Evolutionary conservation across 129 eudicot species (phyloP), one percentile per base, ranked within the genome.

Genomic region (Calendula officinalis): DNA sequence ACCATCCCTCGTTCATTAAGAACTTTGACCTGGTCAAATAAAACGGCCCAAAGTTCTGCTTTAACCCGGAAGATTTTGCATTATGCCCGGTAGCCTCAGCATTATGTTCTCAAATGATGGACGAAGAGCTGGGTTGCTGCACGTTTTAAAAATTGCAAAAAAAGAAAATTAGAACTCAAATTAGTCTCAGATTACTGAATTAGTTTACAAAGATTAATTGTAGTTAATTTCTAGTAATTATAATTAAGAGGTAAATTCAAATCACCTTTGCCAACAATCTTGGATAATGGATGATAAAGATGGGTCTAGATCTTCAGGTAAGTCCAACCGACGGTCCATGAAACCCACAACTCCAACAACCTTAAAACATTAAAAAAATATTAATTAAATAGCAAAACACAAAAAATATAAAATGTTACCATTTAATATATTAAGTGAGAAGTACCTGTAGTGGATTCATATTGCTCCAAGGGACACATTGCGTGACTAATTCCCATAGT

Each of bases 331-430:
- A 12, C 90, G 81, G 56, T 89, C 84, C 95, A 82, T 82, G 72
- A 89, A 89, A 11, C 97, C 97, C 60, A 91, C 98, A 44, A 87
- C 83, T 74, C 94, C 98, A 10, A 87, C 94, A 32, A 91, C 94
- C 98, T 91, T 68, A 15, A 34, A 53, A 16, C 38, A 58, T 56
- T 2, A 50, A 14, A 11, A 22, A 17, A 40, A 8, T 27, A 61
- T n/a, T 4, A 37, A 3, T 61, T 44, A 3, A 7, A 22, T 22
- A 22, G 1, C 2, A 22, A 22, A 22, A 22, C 30, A 22, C 2
- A 33, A 33, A 42, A 49, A 4, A 38, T 48, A 44, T 8, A 39
- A 39, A 2, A 48, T 7, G 3, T 54, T 56, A 65, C 27, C 30
- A 22, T 22, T 22, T 22, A 22, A 22, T 22, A 22, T 22, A 22